A percentile compares a stretch with the other conserved stretches of the same genome.
Evolutionary conservation across 2,329 filamentous ascomycete genomes (phyloP).

Genomic region (Fusarium sp.): DNA sequence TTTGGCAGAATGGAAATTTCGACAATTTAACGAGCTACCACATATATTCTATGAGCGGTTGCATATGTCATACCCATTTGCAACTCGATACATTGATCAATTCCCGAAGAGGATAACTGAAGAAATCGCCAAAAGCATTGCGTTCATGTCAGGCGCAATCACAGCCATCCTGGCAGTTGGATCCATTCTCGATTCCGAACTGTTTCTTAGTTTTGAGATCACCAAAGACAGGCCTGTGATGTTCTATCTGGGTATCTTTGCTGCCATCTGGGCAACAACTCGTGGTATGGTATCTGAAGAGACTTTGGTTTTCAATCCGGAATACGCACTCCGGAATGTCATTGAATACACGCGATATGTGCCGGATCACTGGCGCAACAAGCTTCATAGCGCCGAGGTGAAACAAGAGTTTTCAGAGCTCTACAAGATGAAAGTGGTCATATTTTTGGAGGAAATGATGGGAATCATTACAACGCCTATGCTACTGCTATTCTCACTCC

Average conservation of each 20-base stretch:
- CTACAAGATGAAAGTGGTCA: slow-evolving; percentile 91
- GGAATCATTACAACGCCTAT: slow-evolving; percentile 94
- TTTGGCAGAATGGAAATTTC: slow-evolving; percentile 96
- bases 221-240: slow-evolving; percentile 88
- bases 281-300: slow-evolving; percentile 89
- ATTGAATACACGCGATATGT: slow-evolving; percentile 94
- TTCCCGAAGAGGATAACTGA: slow-evolving; percentile 96
- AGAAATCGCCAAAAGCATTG: slow-evolving; percentile 84
- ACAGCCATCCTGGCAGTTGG: slow-evolving; percentile 86
- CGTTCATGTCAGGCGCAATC: slow-evolving; percentile 88
- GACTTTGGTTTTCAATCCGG: slow-evolving; percentile 89
- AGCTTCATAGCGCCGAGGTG: slow-evolving; percentile 94
- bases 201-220: slow-evolving; percentile 92
- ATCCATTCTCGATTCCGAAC: slow-evolving; percentile 88
- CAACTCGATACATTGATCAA: slow-evolving; percentile 91
- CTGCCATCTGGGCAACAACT: slow-evolving; percentile 84
- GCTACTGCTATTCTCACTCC: slow-evolving; percentile 86
- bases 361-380: slow-evolving; percentile 87
- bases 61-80: slow-evolving; percentile 95
- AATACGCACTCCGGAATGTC: slow-evolving; percentile 87
- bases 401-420: slow-evolving; percentile 89
- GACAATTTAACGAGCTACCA: slow-evolving; percentile 96
- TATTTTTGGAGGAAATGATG: slow-evolving; percentile 91
- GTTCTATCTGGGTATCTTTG: slow-evolving; percentile 89
- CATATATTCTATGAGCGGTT: slow-evolving; percentile 91